Evolutionary conservation across 345 rosid species (phyloP), one percentile per base, ranked within the genome.

Genomic region (Brassica incana): DNA sequence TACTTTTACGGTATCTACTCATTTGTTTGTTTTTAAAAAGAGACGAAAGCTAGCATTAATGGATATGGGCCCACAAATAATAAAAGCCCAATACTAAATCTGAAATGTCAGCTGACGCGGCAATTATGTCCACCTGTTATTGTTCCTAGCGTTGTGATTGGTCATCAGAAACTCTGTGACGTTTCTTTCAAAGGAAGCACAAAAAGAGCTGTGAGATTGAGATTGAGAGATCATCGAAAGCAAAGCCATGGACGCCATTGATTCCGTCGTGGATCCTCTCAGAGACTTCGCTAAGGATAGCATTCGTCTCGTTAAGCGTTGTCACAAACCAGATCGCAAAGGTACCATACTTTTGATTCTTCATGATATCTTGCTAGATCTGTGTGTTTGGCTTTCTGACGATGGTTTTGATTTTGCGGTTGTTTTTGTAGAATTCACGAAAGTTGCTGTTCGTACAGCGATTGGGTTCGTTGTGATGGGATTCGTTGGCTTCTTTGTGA

Each of bases 391-490:
- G 14, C 50, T 43, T 43, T 43, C 36, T 5, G 6, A 33, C 4
- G 8, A 65, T 33, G 33, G 2, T 54, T 65, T 23, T 43, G 23
- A 18, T 77, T 61, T 25, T 56, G 6, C 4, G 4, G 4, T 11
- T 63, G 69, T 8, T 54, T 27, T 27, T 74, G 75, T 70, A 88
- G 96, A 91, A 77, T 91, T 91, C 81, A 87, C 90, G 32, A 91
- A 91, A 87, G 90, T 91, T 0, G 96, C 93, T 8, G 86, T 88
- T 66, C 96, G 96, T 79, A 91, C 93, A 0, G 96, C 96, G 32
- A 86, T 91, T 70, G 96, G 96, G 8, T 91, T 91, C 72, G 92
- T 89, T 18, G 93, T 88, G n/a, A 89, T 91, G 96, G 96, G 96
- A 71, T 89, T 91, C 75, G 96, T 89, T 0, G 96, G 93, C 0